Evolutionary conservation across 257 asterid genomes (phyloP).

Genomic region (Cinchona pubescens): DNA sequence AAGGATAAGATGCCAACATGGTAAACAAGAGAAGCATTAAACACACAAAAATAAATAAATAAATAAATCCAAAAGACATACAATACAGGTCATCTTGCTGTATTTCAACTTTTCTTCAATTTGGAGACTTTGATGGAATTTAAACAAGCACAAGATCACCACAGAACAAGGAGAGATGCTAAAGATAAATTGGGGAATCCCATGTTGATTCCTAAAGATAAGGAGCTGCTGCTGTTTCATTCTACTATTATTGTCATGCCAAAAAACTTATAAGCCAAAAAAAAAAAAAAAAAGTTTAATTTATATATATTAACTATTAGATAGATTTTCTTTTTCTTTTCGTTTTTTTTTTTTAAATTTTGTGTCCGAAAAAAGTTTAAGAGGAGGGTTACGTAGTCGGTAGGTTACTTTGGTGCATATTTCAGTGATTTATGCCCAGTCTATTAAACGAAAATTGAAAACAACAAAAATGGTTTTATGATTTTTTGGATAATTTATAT

Average conservation of each 20-base stretch:
- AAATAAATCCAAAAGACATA: background rate
- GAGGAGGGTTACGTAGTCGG: too few species aligned
- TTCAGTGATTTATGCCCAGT: too few species aligned
- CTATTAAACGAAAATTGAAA: too few species aligned
- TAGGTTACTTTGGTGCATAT: too few species aligned
- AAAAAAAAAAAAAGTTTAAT: too few species aligned
- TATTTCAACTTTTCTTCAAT: background rate
- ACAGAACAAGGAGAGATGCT: background rate
- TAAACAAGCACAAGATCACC: conserved; percentile 7
- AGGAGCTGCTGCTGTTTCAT: background rate
- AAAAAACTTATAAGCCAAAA: background rate
- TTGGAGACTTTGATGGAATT: conserved; percentile 4
- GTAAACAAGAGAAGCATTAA: background rate
- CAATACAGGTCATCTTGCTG: background rate
- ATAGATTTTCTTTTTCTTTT: too few species aligned
- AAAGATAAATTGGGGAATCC: background rate
- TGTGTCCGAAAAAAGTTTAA: too few species aligned
- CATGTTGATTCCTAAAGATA: background rate
- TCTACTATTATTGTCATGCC: background rate
- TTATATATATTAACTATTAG: too few species aligned
- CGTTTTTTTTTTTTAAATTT: too few species aligned
- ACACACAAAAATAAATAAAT: too few species aligned
- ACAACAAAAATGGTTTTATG: too few species aligned
- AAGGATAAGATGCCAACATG: conserved; percentile 10
- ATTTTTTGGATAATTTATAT: too few species aligned